phyloP scores from a whole-genome alignment of 805 yeast genomes.

The Nakazawaea siamensis region DNA sequence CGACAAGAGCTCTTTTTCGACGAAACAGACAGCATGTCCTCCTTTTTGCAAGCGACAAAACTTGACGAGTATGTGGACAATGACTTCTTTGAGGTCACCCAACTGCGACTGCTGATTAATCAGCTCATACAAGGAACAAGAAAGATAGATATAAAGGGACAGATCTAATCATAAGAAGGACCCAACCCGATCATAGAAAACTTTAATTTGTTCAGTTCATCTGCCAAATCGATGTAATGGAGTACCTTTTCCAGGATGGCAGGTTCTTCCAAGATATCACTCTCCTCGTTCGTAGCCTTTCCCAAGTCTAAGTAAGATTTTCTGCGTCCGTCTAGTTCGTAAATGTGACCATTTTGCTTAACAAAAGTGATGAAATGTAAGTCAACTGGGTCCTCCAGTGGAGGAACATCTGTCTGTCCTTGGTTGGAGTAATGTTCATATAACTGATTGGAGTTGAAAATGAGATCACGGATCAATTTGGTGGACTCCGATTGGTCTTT shows the following conservation, averaged over 20 bases:
- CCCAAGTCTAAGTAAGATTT: conserved; percentile 66
- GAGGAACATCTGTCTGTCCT: conserved; percentile 66
- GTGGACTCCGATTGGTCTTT: background rate
- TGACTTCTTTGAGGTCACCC: conserved; percentile 17
- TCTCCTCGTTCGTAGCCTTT: conserved; percentile 10
- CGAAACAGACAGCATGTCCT: conserved; percentile 24
- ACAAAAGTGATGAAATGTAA: conserved; percentile 76
- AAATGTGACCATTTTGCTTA: conserved; percentile 48
- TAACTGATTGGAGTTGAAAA: conserved; percentile 19
- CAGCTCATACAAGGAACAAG: conserved; percentile 27
- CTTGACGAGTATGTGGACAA: conserved; percentile 23
- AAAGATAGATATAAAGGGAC: conserved; percentile 87
- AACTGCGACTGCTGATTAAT: conserved; percentile 17
- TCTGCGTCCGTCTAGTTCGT: conserved; percentile 87
- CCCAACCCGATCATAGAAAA: conserved; percentile 77
- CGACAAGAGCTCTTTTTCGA: conserved; percentile 29
- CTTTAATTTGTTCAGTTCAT: conserved; percentile 47
- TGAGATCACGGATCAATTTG: conserved; percentile 18
- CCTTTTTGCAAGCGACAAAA: conserved; percentile 34
- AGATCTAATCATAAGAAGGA: conserved; percentile 47
- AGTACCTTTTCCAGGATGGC: conserved; percentile 47
- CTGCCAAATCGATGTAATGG: conserved; percentile 57
- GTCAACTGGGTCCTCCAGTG: conserved; percentile 42
- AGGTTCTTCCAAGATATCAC: conserved; percentile 47
- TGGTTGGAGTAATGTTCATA: conserved; percentile 36